Evolutionary conservation across 345 rosid genomes (phyloP).

Genomic region (Euphorbia lathyris): DNA sequence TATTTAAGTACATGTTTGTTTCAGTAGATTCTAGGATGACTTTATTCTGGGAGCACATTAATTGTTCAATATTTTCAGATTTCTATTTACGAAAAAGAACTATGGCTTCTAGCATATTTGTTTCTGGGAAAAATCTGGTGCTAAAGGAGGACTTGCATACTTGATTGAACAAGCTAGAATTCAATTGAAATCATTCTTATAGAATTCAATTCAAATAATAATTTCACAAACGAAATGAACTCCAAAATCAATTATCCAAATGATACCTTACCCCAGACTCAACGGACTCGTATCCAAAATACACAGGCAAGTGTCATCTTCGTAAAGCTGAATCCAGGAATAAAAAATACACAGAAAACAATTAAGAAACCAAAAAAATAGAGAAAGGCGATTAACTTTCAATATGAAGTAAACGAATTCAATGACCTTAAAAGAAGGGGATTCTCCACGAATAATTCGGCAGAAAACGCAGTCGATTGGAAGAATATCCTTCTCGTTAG

Average conservation of each 20-base stretch:
- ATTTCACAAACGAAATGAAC: neutral
- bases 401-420: too few relatives aligned
- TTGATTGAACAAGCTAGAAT: too few relatives aligned
- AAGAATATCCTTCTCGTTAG: conserved; percentile 2
- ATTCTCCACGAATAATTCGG: conserved; percentile 66
- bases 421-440: conserved; percentile 65
- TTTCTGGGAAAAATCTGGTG: neutral
- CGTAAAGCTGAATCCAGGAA: conserved; percentile 91
- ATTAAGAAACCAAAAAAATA: neutral
- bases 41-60: neutral
- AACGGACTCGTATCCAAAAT: conserved; percentile 81
- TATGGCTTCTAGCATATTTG: too few relatives aligned
- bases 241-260: conserved; percentile 8
- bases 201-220: neutral
- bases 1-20: neutral
- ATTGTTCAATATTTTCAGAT: neutral
- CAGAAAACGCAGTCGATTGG: conserved; percentile 76
- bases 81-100: too few relatives aligned
- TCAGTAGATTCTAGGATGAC: neutral
- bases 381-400: too few relatives aligned
- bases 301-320: conserved; percentile 85
- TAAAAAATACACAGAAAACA: conserved; percentile 5
- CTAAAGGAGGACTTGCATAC: neutral
- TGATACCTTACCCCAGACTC: conserved; percentile 80
- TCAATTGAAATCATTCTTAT: neutral